A percentile compares a stretch with the other conserved stretches of the same genome.
These are phyloP conservation scores for Monascus purpureus DNA, from an alignment of 495 filamentous ascomycete species.

Conservation along the genomic window DNA sequence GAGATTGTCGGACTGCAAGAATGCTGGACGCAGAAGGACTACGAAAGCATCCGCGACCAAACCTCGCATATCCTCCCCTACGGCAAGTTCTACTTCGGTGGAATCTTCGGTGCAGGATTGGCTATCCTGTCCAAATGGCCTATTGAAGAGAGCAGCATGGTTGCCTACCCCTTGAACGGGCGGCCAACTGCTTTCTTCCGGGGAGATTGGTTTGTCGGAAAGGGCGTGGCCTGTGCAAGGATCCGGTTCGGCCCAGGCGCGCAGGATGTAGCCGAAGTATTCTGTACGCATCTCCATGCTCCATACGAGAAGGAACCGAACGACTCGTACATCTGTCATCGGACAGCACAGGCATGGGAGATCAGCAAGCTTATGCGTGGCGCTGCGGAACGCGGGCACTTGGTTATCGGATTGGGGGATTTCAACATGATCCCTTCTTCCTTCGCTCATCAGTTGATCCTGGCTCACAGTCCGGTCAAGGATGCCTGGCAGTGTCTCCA, in stretches of 20 bases:
- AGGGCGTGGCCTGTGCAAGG: conserved; percentile 78
- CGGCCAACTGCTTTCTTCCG: conserved; percentile 85
- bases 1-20: conserved; percentile 91
- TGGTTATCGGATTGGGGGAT: conserved; percentile 77
- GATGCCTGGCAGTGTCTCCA: conserved; percentile 74
- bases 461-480: conserved; percentile 58
- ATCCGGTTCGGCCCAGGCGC: conserved; percentile 55
- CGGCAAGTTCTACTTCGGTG: conserved; percentile 86
- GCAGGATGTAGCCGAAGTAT: conserved; percentile 72
- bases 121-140: conserved; percentile 93
- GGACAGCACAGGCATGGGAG: conserved; percentile 93
- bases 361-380: conserved; percentile 80
- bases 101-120: conserved; percentile 77
- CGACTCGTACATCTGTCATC: conserved; percentile 81
- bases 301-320: conserved; percentile 69
- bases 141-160: conserved; percentile 85
- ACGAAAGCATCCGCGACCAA: conserved; percentile 59
- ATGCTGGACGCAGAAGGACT: conserved; percentile 89
- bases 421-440: conserved; percentile 91
- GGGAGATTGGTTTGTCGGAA: conserved; percentile 86
- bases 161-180: conserved; percentile 81
- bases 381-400: conserved; percentile 69
- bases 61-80: conserved; percentile 74
- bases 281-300: conserved; percentile 89
- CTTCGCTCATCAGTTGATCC: conserved; percentile 74